phyloP scores from a whole-genome alignment of 1,139 yeast genomes.

The Pichia norvegensis region DNA sequence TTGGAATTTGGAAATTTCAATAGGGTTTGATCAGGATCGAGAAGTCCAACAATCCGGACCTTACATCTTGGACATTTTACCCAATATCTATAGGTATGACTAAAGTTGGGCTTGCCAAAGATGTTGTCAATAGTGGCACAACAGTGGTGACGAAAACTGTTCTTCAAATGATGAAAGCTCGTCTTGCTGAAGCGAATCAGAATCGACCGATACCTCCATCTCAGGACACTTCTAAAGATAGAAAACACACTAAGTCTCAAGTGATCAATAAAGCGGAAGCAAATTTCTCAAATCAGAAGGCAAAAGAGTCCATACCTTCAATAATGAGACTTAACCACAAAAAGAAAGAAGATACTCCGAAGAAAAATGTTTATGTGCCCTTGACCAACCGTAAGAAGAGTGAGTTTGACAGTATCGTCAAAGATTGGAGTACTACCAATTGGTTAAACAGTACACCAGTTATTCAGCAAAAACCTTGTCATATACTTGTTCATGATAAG shows the following conservation, averaged over 20 bases:
- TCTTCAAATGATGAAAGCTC: not conserved
- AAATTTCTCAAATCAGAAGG: not conserved
- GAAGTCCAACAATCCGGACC: too few relatives aligned
- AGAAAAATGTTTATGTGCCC: not conserved
- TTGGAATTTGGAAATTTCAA: too few relatives aligned
- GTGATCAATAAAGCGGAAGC: not conserved
- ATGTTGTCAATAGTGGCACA: not conserved
- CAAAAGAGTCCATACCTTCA: not conserved
- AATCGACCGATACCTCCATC: not conserved
- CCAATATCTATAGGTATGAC: not conserved
- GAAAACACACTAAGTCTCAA: not conserved
- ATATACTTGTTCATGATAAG: slow-evolving; percentile 23
- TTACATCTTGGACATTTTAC: too few relatives aligned
- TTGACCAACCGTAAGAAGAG: not conserved
- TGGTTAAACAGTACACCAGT: slow-evolving; percentile 16
- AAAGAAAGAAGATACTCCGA: not conserved
- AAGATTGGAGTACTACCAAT: slow-evolving; percentile 22
- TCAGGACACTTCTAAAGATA: not conserved
- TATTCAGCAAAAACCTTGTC: slow-evolving; percentile 19
- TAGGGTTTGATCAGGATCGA: too few relatives aligned
- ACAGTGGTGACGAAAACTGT: not conserved
- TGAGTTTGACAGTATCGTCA: slow-evolving; percentile 19
- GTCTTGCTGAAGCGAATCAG: not conserved
- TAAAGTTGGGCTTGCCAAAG: not conserved
- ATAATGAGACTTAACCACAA: not conserved